Evolutionary conservation across 2,329 filamentous ascomycete species (phyloP), one percentile per base, ranked within the genome.

Genomic region (Fulvia fulva): DNA sequence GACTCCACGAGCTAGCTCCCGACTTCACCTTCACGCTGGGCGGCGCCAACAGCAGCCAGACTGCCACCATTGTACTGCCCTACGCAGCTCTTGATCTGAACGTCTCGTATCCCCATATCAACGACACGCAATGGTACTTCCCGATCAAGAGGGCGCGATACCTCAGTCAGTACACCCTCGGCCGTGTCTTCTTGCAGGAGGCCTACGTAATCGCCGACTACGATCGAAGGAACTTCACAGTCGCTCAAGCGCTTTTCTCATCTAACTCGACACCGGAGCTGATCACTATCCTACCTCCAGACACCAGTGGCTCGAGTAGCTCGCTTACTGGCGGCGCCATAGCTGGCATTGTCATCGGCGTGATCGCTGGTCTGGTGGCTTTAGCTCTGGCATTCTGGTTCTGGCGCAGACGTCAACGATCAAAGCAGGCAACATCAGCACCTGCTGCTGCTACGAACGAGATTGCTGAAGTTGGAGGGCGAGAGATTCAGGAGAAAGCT

Each of bases 21-120:
- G 69, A 67, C 0, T 60, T 78, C 26, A 76, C 72, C 1, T 69
- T 78, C 56, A 76, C 60, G 1, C 47, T 32, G 23, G 26, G 2
- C 50, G 37, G 22, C 9, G 41, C 25, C 19, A 46, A 37, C 41
- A 46, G 26, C 28, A 34, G 34, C 22, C 50, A 57, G 5, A 63
- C 54, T 16, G 61, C 67, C 9, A 58, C 53, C 19, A 70, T 71
- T 8, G 41, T 26, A 1, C 30, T 71, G 2, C 69, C 69, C 2
- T 71, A 71, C 52, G 58, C 63, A 3, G 67, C 67, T 1, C 67
- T 71, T 43, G 68, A 70, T 57, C 63, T 71, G 12, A 63, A 61
- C 43, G 54, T 63, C 32, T 59, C 55, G 4, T 30, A 54, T 16
- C 66, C 66, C 3, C 30, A 16, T 9, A 41, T 55, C 14, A 53